Conservation (phyloP, 805 yeast species). For the Yarrowia yakushimensis region DNA sequence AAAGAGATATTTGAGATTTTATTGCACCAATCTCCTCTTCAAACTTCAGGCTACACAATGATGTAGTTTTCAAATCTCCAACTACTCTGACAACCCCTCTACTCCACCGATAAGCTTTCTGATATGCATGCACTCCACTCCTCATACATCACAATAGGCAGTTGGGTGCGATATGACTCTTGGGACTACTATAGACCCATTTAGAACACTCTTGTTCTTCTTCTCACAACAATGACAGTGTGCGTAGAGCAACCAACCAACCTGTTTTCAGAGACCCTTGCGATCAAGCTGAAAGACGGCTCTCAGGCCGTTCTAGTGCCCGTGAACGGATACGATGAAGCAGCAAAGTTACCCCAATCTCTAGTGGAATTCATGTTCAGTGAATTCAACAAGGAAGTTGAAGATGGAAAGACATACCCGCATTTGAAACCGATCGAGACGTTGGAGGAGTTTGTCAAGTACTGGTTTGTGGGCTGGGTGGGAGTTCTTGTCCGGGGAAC, state of each 20-base stretch:
- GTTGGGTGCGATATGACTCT: background rate
- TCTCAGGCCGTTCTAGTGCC: background rate
- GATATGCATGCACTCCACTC: background rate
- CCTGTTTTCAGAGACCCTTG: background rate
- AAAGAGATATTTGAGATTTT: background rate
- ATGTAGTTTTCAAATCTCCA: background rate
- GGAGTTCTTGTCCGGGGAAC: conserved; percentile 50
- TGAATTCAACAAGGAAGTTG: conserved; percentile 90
- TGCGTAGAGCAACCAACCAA: background rate
- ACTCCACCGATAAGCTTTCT: too few relatives aligned
- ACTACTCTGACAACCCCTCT: background rate
- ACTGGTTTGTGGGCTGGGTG: conserved; percentile 85
- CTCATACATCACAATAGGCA: background rate
- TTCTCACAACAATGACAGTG: background rate
- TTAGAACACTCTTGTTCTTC: background rate
- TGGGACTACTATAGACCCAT: too few relatives aligned
- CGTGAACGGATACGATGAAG: background rate
- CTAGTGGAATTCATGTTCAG: conserved; percentile 77
- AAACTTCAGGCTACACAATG: background rate
- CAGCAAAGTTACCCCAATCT: conserved; percentile 61
- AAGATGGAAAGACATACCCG: conserved; percentile 82
- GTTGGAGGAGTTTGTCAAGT: conserved; percentile 69
- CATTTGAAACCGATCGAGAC: conserved; percentile 69
- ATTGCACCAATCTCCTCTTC: background rate
- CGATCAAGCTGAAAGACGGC: conserved; percentile 9